Evolutionary conservation across 2,329 filamentous ascomycete genomes (phyloP).

Genomic region (Colletotrichum salicis): DNA sequence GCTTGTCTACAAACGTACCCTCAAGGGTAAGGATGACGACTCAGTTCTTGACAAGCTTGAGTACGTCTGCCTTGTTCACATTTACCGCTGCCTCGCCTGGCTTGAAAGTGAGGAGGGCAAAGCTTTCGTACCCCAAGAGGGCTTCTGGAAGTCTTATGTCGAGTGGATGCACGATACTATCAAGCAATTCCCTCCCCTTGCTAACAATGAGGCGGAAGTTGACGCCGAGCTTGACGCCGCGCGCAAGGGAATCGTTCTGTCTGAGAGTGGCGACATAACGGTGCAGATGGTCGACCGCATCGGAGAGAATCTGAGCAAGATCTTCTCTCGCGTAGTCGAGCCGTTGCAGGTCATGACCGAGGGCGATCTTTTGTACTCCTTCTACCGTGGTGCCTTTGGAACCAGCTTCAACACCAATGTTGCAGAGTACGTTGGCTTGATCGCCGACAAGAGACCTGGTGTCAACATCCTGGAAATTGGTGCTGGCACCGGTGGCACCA

Average conservation of each 20-base stretch:
- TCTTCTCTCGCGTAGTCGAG: slow-evolving; percentile 46
- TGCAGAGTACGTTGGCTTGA: slow-evolving; percentile 22
- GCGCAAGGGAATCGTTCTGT: slow-evolving; percentile 24
- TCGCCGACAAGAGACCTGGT: slow-evolving; percentile 41
- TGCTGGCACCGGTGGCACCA: slow-evolving; percentile 28
- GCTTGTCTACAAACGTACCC: slow-evolving; percentile 26
- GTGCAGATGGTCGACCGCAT: slow-evolving; percentile 30
- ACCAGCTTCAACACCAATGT: slow-evolving; percentile 32
- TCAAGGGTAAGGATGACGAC: slow-evolving; percentile 31
- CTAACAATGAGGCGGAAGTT: slow-evolving; percentile 8
- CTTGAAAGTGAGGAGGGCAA: slow-evolving; percentile 20
- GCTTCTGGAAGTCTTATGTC: slow-evolving; percentile 27
- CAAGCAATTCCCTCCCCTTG: slow-evolving; percentile 18
- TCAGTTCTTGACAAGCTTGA: slow-evolving; percentile 31
- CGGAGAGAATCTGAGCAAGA: slow-evolving; percentile 40
- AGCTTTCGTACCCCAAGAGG: slow-evolving; percentile 11
- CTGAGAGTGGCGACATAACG: slow-evolving; percentile 27
- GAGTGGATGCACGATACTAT: slow-evolving; percentile 30
- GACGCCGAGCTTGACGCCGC: slow-evolving; percentile 13
- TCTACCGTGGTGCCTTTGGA: slow-evolving; percentile 42
- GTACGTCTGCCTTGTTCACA: slow-evolving; percentile 27
- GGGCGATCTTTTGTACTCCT: slow-evolving; percentile 45
- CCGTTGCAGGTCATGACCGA: slow-evolving; percentile 51
- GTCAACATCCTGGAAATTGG: slow-evolving; percentile 26
- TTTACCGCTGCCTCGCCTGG: slow-evolving; percentile 28